Percentiles rank a stretch among this genome's conserved stretches.
phyloP scores from a whole-genome alignment of 495 filamentous ascomycete species.

The Chaetomium cochliodes region DNA sequence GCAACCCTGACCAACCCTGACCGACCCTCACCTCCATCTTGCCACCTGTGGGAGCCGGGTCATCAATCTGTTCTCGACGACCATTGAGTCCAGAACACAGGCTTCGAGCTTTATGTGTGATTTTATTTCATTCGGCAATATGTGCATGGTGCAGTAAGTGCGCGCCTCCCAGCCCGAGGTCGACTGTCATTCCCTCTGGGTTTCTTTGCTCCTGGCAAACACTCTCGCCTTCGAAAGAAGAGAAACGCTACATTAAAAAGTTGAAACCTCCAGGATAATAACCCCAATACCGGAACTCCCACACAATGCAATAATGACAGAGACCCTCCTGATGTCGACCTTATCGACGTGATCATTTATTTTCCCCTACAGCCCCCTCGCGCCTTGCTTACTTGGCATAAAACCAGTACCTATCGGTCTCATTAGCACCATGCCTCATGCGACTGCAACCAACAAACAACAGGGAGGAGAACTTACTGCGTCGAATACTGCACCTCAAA shows the following conservation, averaged over 20 bases:
- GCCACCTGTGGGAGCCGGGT: not conserved
- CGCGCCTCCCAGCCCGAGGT: not conserved
- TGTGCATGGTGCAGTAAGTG: not conserved
- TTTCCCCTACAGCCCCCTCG: not conserved
- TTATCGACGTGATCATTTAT: not conserved
- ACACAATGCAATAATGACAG: not conserved
- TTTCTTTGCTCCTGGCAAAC: conserved; percentile 23
- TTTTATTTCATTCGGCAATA: not conserved
- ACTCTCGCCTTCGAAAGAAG: not conserved
- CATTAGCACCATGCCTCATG: not conserved
- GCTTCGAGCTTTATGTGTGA: not conserved
- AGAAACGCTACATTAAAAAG: conserved; percentile 12
- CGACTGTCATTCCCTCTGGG: not conserved
- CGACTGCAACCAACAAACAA: not conserved
- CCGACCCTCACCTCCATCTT: not conserved
- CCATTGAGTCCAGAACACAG: not conserved
- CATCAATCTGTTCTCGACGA: not conserved
- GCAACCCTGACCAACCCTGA: not conserved
- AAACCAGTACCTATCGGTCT: conserved; percentile 43
- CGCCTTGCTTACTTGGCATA: conserved; percentile 30
- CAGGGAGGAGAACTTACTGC: conserved; percentile 56
- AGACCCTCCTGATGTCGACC: conserved; percentile 7
- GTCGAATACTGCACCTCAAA: conserved; percentile 81
- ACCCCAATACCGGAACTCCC: conserved; percentile 16
- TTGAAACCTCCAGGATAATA: not conserved